Base-by-base conservation (phyloP, 768 basidiomycete species). In the Tylopilus vinaceipallidus region DNA sequence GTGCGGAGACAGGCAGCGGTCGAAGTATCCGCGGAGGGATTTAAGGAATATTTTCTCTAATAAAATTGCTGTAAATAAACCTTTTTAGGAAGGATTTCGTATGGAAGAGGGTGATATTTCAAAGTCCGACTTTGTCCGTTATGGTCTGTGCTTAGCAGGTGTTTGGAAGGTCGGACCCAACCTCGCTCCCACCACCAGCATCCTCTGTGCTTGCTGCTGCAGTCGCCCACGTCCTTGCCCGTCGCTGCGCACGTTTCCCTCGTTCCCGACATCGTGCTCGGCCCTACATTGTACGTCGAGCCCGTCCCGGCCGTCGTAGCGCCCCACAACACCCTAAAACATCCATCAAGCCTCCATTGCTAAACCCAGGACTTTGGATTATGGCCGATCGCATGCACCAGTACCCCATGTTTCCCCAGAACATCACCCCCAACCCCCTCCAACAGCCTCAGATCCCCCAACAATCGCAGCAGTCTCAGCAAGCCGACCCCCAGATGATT, bases 371-470 rank as follows among this genome's bases (percentile, higher is more conserved):
- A 54, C 56, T 55, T 55, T 66, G 70, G 70, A 72, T 71, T 68
- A 83, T 83, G 83, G 81, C 83, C 64, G 82, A 85, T 78, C 80
- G 78, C 66, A 63, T 74, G 44, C 62, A 74, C 60, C 75, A 73
- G 67, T 83, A 81, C 65, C 54, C 73, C 58, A 80, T 84, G 77
- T 68, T 80, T 38, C 67, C 79, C 50, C 67, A 63, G 58, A 74
- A 70, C 66, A 78, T 81, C 67, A 72, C 71, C 50, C 66, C 71
- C 48, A 69, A 56, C 50, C 65, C 78, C 58, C 70, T 74, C 27
- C 69, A 68, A 30, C 71, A 73, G 47, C 66, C 73, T 45, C 70
- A 72, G 53, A 72, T 73, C 54, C 69, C 71, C 41, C 74, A 75
- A 50, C 74, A 78, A 52, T 65, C 63, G 27, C 76, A 72, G 29